Evolutionary conservation across 441 rosid species (phyloP).

Genomic region (Euphorbia schlechtendalii): DNA sequence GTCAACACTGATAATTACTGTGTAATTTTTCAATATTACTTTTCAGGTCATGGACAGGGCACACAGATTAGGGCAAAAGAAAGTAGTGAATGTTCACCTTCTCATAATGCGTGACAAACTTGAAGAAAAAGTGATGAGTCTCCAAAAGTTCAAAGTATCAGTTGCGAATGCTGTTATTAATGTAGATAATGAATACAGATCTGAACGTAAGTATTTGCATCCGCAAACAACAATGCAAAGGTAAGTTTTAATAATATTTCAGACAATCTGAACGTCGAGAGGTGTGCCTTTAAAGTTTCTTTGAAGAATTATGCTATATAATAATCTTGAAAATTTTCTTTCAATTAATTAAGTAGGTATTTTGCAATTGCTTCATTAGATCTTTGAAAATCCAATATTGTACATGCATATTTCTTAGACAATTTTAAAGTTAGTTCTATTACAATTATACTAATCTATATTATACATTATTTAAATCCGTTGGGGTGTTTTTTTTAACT

Average conservation of each 20-base stretch:
- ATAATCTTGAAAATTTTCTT: too few relatives aligned
- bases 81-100: slow-evolving; percentile 96
- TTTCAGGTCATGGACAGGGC: slow-evolving; percentile 99
- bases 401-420: too few relatives aligned
- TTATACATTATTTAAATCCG: too few relatives aligned
- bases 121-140: slow-evolving; percentile 99
- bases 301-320: too few relatives aligned
- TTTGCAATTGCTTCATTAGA: too few relatives aligned
- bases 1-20: background rate
- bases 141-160: slow-evolving; percentile 85
- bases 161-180: slow-evolving; percentile 95
- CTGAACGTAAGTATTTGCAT: slow-evolving; percentile 84
- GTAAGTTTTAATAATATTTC: slow-evolving; percentile 35
- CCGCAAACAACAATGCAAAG: slow-evolving; percentile 73
- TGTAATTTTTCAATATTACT: background rate
- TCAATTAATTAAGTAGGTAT: too few relatives aligned
- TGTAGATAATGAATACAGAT: slow-evolving; percentile 93
- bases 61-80: slow-evolving; percentile 91
- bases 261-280: too few relatives aligned
- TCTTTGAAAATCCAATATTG: too few relatives aligned
- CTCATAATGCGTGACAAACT: slow-evolving; percentile 98
- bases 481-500: too few relatives aligned
- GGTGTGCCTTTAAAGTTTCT: too few relatives aligned
- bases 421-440: too few relatives aligned
- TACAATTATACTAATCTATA: too few relatives aligned